These are phyloP conservation scores for Phlebopus sp. DNA, from an alignment of 1,284 basidiomycete genomes.

Conservation along the genomic window DNA sequence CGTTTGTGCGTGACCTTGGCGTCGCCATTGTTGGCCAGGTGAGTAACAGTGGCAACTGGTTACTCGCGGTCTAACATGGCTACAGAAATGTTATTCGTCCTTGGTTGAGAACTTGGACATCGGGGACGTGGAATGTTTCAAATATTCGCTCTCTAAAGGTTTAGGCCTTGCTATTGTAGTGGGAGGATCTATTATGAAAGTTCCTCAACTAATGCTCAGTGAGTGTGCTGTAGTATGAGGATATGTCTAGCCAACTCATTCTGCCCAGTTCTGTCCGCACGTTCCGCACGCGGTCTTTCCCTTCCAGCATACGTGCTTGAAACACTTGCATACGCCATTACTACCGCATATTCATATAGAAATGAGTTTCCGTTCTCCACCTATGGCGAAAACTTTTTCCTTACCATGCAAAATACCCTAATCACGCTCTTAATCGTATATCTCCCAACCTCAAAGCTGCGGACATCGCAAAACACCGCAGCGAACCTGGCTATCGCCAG, in stretches of 20 bases:
- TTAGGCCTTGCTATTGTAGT: conserved; percentile 91
- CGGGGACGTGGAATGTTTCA: conserved; percentile 82
- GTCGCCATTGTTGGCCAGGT: conserved; percentile 82
- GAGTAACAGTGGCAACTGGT: conserved; percentile 14
- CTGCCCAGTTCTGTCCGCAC: conserved; percentile 51
- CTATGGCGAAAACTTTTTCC: conserved; percentile 91
- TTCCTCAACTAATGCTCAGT: conserved; percentile 85
- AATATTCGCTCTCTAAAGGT: conserved; percentile 89
- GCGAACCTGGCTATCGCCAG: conserved; percentile 39
- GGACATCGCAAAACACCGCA: conserved; percentile 27
- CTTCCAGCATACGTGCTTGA: conserved; percentile 81
- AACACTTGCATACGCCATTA: conserved; percentile 84
- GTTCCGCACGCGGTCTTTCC: conserved; percentile 82
- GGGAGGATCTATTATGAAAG: conserved; percentile 93
- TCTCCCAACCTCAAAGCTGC: conserved; percentile 42
- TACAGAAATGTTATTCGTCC: conserved; percentile 85
- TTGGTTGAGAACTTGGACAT: conserved; percentile 88
- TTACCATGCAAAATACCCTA: conserved; percentile 79
- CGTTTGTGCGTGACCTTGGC: conserved; percentile 79
- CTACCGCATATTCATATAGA: conserved; percentile 80
- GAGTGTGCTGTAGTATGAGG: conserved; percentile 23
- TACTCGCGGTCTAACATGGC: background rate
- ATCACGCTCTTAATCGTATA: conserved; percentile 81
- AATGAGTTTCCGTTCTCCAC: conserved; percentile 90
- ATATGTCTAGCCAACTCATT: conserved; percentile 7